These are phyloP conservation scores for Daldinia sp. DNA, from an alignment of 2,329 filamentous ascomycete species.

Conservation along the genomic window DNA sequence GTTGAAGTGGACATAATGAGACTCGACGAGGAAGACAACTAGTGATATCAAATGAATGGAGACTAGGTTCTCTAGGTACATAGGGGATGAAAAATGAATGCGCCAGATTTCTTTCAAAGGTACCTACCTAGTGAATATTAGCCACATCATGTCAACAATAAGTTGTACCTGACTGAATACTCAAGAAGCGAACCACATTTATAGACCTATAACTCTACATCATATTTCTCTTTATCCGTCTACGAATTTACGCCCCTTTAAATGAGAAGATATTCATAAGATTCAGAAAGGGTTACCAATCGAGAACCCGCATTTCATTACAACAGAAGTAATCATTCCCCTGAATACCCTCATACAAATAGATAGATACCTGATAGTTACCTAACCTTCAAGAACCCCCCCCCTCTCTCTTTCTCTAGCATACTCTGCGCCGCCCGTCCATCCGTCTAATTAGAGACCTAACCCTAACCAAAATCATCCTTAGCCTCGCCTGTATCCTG, in stretches of 20 bases:
- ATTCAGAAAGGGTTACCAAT: background rate
- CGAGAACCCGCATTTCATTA: conserved; percentile 14
- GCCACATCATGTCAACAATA: too few species aligned
- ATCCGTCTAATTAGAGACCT: conserved; percentile 2
- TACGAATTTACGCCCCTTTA: background rate
- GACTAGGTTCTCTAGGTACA: background rate
- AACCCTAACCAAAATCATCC: conserved; percentile 47
- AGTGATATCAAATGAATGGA: background rate
- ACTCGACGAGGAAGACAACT: background rate
- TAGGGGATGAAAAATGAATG: too few species aligned
- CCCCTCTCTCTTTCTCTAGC: background rate
- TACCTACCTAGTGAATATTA: too few species aligned
- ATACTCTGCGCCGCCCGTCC: conserved; percentile 1
- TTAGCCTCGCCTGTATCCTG: conserved; percentile 43
- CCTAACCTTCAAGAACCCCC: background rate
- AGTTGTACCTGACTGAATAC: too few species aligned
- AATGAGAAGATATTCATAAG: background rate
- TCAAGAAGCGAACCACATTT: too few species aligned
- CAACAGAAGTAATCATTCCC: conserved; percentile 22
- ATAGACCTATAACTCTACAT: background rate
- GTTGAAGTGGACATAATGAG: background rate
- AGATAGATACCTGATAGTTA: background rate
- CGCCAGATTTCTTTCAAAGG: too few species aligned
- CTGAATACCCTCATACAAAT: conserved; percentile 19
- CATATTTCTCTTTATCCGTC: background rate